Evolutionary conservation across 2,329 filamentous ascomycete genomes (phyloP), one percentile per base, ranked within the genome.

Genomic region (Scytalidium sp.): DNA sequence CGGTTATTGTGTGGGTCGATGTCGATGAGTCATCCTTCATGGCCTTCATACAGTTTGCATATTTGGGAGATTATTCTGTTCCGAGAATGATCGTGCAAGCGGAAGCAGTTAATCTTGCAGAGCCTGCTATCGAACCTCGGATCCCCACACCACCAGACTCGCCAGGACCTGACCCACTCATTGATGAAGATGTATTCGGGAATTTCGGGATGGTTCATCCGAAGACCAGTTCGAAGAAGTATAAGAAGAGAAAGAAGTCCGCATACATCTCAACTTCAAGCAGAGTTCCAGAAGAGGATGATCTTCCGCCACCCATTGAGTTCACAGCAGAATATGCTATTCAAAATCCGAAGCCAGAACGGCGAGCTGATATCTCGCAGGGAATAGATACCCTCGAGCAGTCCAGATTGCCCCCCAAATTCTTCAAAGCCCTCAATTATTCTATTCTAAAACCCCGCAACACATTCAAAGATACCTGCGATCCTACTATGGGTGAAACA

Each of bases 341-440:
- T 36, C n/a, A n/a, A 36, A 36, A 36, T 5, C 32, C 17, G 13
- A 36, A 36, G 32, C 13, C 50, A 50, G 45, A 54, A 54, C 50
- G 23, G 46, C 46, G 19, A 36, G 51, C 36, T 53, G 45, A 51
- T 22, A 17, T 49, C 39, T 21, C 48, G 40, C 41, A 51, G 46
- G 41, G n/a, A n/a, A n/a, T n/a, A n/a, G 46, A 43, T 50, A 27
- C 19, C 52, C 46, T 21, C 49, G 46, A 52, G 42, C 50, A 17
- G 43, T 49, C 17, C 25, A 51, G 22, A 56, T 45, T 46, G 51
- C 43, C 41, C 46, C 51, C 43, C 40, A 22, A 51, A 21, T 49
- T 50, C 40, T 56, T 51, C 43, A 53, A 51, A 43, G 53, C 50
- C 46, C 51, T 53, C 41, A 51, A 52, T 44, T 56, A 56, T 51